Evolutionary conservation across 1,284 basidiomycete species (phyloP).

Genomic region (Mycena citricolor): DNA sequence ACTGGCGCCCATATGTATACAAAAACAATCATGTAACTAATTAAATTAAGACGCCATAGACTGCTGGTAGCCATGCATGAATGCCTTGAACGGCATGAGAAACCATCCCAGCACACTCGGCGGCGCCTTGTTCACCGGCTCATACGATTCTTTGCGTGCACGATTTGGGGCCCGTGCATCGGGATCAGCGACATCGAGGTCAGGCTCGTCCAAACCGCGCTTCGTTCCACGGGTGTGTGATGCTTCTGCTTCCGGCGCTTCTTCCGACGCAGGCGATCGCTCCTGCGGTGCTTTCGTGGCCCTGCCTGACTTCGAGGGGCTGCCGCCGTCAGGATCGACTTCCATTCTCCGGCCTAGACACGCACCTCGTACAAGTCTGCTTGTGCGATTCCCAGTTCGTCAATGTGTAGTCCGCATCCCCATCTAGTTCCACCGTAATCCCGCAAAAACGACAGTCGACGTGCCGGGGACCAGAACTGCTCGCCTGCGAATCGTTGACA

Average conservation of each 20-base stretch:
- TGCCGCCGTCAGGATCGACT: constrained; percentile 14
- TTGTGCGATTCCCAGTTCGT: constrained; percentile 63
- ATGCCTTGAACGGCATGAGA: constrained; percentile 57
- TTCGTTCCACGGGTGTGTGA: constrained; percentile 39
- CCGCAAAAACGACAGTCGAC: constrained; percentile 56
- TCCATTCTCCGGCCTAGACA: constrained; percentile 16
- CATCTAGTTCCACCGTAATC: constrained; percentile 40
- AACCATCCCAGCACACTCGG: constrained; percentile 56
- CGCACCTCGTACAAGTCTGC: constrained; percentile 45
- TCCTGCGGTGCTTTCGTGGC: constrained; percentile 2
- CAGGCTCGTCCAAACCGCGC: constrained; percentile 43
- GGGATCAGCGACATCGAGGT: constrained; percentile 34
- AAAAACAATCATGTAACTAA: too few species aligned
- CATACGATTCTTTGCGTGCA: constrained; percentile 47
- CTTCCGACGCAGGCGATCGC: constrained; percentile 32
- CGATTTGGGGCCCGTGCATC: constrained; percentile 47
- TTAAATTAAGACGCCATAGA: too few species aligned
- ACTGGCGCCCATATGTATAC: too few species aligned
- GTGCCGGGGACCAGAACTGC: constrained; percentile 40
- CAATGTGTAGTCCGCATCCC: constrained; percentile 54
- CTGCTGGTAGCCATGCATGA: constrained; percentile 64
- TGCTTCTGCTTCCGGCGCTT: constrained; percentile 36
- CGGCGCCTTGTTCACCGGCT: constrained; percentile 41
- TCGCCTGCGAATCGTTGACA: constrained; percentile 60
- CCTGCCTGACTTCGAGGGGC: constrained; percentile 9